Percentiles rank a stretch among this genome's conserved stretches.
phyloP scores from a whole-genome alignment of 148 eudicot genomes.

The Camellia japonica region DNA sequence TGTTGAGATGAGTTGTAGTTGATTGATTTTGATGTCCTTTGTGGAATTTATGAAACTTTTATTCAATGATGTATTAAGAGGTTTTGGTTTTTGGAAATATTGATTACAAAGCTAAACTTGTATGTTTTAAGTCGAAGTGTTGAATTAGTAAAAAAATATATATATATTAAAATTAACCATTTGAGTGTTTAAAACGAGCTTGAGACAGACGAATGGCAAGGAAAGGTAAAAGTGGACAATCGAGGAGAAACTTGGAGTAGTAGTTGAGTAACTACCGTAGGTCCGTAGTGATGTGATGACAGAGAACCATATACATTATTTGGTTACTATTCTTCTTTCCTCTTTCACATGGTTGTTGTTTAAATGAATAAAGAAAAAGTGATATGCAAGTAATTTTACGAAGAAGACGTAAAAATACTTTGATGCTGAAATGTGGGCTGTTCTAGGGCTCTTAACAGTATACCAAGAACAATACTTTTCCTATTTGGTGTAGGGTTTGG shows the following conservation, averaged over 20 bases:
- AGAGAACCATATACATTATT: neutral
- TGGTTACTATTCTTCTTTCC: neutral
- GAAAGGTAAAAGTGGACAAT: neutral
- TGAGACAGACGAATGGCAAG: neutral
- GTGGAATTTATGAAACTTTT: neutral
- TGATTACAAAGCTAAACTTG: neutral
- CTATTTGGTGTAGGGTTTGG: no score
- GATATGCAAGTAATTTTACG: neutral
- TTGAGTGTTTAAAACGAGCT: neutral
- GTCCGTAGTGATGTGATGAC: neutral
- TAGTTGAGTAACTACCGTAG: slow-evolving; percentile 1
- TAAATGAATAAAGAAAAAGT: neutral
- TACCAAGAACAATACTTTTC: no score
- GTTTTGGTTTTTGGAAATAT: neutral
- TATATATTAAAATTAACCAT: neutral
- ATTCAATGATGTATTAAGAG: neutral
- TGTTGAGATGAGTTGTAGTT: neutral
- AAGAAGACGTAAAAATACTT: no score
- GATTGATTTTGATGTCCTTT: neutral
- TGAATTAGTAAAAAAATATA: neutral
- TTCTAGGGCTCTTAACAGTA: no score
- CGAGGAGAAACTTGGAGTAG: neutral
- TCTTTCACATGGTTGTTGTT: neutral
- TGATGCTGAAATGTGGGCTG: no score
- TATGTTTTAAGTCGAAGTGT: neutral